Evolutionary conservation across 2,329 filamentous ascomycete genomes (phyloP).

Genomic region (Paecilomyces sp.): DNA sequence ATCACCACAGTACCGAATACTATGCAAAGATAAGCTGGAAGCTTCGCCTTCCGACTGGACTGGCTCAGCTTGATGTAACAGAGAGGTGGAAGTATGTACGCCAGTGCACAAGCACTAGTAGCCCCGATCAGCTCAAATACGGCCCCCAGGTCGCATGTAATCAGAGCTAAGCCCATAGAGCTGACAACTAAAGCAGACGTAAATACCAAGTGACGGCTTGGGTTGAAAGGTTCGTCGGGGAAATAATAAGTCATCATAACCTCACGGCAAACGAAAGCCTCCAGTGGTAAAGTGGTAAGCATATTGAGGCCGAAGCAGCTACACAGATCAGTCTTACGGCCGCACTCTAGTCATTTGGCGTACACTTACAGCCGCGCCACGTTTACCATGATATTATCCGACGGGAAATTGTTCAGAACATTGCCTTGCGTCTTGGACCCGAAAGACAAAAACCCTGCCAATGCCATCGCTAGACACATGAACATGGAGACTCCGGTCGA

Average conservation of each 20-base stretch:
- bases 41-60: constrained; percentile 63
- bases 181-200: constrained; percentile 74
- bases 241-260: constrained; percentile 88
- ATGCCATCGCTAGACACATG: constrained; percentile 83
- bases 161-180: constrained; percentile 68
- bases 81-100: constrained; percentile 88
- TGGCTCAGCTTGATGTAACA: constrained; percentile 93
- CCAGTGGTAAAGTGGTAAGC: constrained; percentile 91
- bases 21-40: constrained; percentile 64
- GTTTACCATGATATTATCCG: constrained; percentile 88
- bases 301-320: constrained; percentile 95
- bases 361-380: constrained; percentile 65
- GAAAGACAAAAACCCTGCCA: constrained; percentile 87
- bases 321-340: constrained; percentile 11
- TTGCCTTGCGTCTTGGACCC: constrained; percentile 89
- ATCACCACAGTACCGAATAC: constrained; percentile 75
- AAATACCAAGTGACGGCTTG: constrained; percentile 78
- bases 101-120: constrained; percentile 86
- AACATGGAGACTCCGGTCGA: constrained; percentile 83
- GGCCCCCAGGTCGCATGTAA: constrained; percentile 87
- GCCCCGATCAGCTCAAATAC: constrained; percentile 96
- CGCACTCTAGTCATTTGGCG: background rate
- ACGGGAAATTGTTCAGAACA: constrained; percentile 94
- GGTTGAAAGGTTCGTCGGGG: constrained; percentile 66
- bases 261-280: constrained; percentile 95